Percentiles rank a stretch among this genome's conserved stretches.
These are phyloP conservation scores for Pleurotus djamor DNA, from an alignment of 768 basidiomycete species.

Conservation along the genomic window DNA sequence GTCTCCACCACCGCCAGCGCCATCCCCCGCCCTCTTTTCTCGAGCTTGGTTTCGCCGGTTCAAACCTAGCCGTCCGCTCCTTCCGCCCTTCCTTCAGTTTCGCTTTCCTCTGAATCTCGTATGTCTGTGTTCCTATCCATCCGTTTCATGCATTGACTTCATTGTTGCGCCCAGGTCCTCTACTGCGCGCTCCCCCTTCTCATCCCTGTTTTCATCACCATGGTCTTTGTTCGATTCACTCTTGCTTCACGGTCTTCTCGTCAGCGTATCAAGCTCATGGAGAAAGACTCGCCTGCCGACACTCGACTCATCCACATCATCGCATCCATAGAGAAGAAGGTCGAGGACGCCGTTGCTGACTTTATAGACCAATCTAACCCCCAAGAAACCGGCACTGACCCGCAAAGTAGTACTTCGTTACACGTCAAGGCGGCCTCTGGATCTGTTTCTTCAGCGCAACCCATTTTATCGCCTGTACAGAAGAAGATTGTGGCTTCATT, in stretches of 20 bases:
- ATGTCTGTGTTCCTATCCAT: slow-evolving; percentile 19
- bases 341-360: slow-evolving; percentile 63
- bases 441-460: slow-evolving; percentile 25
- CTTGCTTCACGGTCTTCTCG: slow-evolving; percentile 59
- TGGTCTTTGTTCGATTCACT: slow-evolving; percentile 55
- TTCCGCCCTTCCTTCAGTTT: slow-evolving; percentile 61
- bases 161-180: slow-evolving; percentile 35
- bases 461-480: slow-evolving; percentile 56
- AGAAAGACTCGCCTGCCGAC: slow-evolving; percentile 46
- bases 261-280: slow-evolving; percentile 62
- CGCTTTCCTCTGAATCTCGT: slow-evolving; percentile 74
- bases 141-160: slow-evolving; percentile 1
- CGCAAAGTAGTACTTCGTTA: not conserved
- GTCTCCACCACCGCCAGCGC: slow-evolving; percentile 34
- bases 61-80: slow-evolving; percentile 34
- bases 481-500: slow-evolving; percentile 53
- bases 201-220: slow-evolving; percentile 53
- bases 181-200: slow-evolving; percentile 62
- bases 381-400: not conserved
- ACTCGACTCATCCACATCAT: slow-evolving; percentile 57
- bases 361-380: slow-evolving; percentile 47
- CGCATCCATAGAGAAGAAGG: slow-evolving; percentile 52
- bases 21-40: slow-evolving; percentile 38
- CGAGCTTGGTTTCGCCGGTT: slow-evolving; percentile 41
- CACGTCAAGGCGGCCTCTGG: not conserved